Percentiles rank a stretch among this genome's conserved stretches.
Conservation (phyloP, 768 basidiomycete genomes). For the Lactifluus hygrophoroides region DNA sequence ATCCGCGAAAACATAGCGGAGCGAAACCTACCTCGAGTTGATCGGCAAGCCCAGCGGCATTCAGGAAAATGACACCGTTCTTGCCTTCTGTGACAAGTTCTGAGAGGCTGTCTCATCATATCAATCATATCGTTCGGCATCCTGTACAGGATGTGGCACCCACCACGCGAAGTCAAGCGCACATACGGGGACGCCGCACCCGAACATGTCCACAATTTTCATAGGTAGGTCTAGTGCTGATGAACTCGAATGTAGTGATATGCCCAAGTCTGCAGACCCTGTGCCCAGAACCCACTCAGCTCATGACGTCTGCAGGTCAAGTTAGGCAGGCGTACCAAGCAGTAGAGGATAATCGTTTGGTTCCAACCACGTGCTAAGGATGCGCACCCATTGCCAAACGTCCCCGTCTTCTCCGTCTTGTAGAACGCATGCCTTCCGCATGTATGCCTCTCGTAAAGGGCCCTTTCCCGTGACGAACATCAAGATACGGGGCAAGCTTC, state of each 20-base stretch:
- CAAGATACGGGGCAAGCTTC: slow-evolving; percentile 61
- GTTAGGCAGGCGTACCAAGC: slow-evolving; percentile 43
- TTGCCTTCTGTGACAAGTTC: slow-evolving; percentile 81
- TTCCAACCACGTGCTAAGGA: slow-evolving; percentile 81
- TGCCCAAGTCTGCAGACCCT: slow-evolving; percentile 89
- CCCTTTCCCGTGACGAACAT: slow-evolving; percentile 91
- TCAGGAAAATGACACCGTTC: slow-evolving; percentile 77
- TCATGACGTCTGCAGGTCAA: not conserved
- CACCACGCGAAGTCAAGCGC: slow-evolving; percentile 84
- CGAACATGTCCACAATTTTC: slow-evolving; percentile 99
- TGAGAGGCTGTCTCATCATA: slow-evolving; percentile 43
- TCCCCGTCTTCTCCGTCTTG: slow-evolving; percentile 34
- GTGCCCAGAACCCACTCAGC: not conserved
- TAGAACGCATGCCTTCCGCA: slow-evolving; percentile 51
- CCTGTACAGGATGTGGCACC: slow-evolving; percentile 20
- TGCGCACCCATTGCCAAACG: slow-evolving; percentile 68
- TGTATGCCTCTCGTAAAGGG: slow-evolving; percentile 63
- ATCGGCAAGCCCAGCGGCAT: slow-evolving; percentile 55
- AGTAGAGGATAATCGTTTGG: slow-evolving; percentile 83
- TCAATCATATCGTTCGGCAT: not conserved
- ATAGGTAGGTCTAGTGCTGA: slow-evolving; percentile 91
- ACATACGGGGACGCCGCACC: slow-evolving; percentile 89
- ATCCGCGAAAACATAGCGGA: not conserved
- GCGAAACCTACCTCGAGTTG: slow-evolving; percentile 54
- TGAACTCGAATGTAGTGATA: slow-evolving; percentile 85